Base-by-base conservation (phyloP, 129 eudicot species). In the Dittrichia graveolens region DNA sequence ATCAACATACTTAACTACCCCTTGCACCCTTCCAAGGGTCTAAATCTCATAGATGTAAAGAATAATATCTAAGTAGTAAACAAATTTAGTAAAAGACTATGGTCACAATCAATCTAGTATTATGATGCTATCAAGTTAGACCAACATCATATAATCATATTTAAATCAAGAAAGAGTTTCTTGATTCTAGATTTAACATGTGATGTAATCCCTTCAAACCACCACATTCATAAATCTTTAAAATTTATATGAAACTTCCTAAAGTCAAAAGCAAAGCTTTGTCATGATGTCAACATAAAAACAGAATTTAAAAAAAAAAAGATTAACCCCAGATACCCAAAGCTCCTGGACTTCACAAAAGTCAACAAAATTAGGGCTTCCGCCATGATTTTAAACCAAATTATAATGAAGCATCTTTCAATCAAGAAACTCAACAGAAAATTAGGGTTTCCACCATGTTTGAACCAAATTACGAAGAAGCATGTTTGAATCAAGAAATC, bases 201-300 rank as follows among this genome's bases (percentile, higher is more conserved):
- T 24, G 31, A 47, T 69, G 63, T 61, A n/a, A 61, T 13, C 31
- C 48, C 74, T 53, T 38, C n/a, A 61, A 49, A 6, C 46, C 5
- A 56, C 65, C 64, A 39, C 2, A 56, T 52, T 41, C 53, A 39
- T 39, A 9, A 4, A 54, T 41, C 31, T 70, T 41, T 64, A 18
- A 16, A 15, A 14, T 24, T 56, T 44, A 61, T 48, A 13, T 50
- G 43, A 61, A 73, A 16, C 61, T 15, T 61, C 61, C 61, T 48
- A 49, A 48, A 67, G 73, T 67, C 44, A 48, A 67, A 67, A 67
- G 5, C 14, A 67, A 67, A 67, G 44, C 57, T 67, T 67, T 48
- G 59, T 19, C 38, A 48, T n/a, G n/a, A n/a, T n/a, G n/a, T n/a
- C n/a, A n/a, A n/a, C n/a, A n/a, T n/a, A n/a, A n/a, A 12, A 13